phyloP scores from a whole-genome alignment of 805 yeast species.

The Pichia nanzhaoensis region DNA sequence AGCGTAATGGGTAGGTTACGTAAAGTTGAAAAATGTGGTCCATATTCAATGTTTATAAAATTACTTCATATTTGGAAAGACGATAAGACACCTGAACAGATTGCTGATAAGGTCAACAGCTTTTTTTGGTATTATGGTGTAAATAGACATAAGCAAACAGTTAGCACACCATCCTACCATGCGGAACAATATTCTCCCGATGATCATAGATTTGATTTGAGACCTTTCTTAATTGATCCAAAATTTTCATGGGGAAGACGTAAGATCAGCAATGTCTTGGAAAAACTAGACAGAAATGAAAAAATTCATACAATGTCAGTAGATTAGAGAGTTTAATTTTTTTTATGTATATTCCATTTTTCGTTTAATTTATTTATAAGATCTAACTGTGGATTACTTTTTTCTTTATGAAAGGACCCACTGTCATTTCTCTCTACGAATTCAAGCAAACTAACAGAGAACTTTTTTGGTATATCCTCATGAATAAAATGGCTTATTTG shows the following conservation, averaged over 20 bases:
- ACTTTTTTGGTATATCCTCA: slow-evolving; percentile 74
- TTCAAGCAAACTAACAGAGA: slow-evolving; percentile 49
- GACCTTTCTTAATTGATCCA: slow-evolving; percentile 94
- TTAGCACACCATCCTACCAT: slow-evolving; percentile 94
- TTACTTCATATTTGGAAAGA: slow-evolving; percentile 91
- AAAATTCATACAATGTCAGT: slow-evolving; percentile 37
- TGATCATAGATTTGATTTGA: slow-evolving; percentile 89
- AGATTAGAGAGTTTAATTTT: slow-evolving; percentile 29
- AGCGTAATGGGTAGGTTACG: slow-evolving; percentile 86
- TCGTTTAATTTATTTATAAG: slow-evolving; percentile 25
- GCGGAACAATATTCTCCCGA: slow-evolving; percentile 98
- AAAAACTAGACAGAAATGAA: slow-evolving; percentile 36
- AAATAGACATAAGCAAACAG: slow-evolving; percentile 95
- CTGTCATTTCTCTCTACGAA: slow-evolving; percentile 41
- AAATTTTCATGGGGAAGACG: slow-evolving; percentile 83
- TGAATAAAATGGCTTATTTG: slow-evolving; percentile 93
- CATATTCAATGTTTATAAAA: slow-evolving; percentile 88
- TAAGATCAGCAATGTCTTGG: slow-evolving; percentile 77
- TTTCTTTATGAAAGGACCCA: slow-evolving; percentile 17
- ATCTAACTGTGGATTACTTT: slow-evolving; percentile 19
- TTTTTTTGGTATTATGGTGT: slow-evolving; percentile 93
- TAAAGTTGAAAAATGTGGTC: slow-evolving; percentile 93
- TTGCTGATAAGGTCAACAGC: slow-evolving; percentile 86
- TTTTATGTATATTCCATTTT: slow-evolving; percentile 30
- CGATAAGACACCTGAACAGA: slow-evolving; percentile 69